phyloP scores from a whole-genome alignment of 768 basidiomycete genomes.

The Boletus rubroflammeus region DNA sequence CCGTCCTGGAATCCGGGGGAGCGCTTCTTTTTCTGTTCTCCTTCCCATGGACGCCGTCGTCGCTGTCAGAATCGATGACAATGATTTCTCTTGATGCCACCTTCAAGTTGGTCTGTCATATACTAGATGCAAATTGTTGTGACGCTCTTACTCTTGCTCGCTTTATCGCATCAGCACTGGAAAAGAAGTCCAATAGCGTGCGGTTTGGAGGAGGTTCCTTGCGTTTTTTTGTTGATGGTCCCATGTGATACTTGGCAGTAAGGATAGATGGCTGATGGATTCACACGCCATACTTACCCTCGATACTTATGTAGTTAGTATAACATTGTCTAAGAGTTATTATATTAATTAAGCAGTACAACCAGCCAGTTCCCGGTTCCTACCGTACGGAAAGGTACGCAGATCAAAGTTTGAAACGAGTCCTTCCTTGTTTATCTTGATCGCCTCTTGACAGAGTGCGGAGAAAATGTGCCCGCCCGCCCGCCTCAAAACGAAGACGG shows the following conservation, averaged over 20 bases:
- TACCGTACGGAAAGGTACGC: not conserved
- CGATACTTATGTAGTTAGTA: not conserved
- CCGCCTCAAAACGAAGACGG: not conserved
- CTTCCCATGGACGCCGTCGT: constrained; percentile 23
- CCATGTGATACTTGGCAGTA: constrained; percentile 28
- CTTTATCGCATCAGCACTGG: constrained; percentile 20
- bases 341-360: too few relatives aligned
- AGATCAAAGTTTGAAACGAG: not conserved
- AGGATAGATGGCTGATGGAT: not conserved
- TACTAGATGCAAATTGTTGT: not conserved
- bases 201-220: constrained; percentile 29
- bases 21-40: not conserved
- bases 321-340: too few relatives aligned
- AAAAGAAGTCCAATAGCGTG: constrained; percentile 49
- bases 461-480: not conserved
- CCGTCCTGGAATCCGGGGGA: not conserved
- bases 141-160: constrained; percentile 15
- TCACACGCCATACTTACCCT: not conserved
- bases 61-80: constrained; percentile 62
- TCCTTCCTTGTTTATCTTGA: not conserved
- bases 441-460: not conserved
- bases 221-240: constrained; percentile 36
- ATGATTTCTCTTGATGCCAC: constrained; percentile 42
- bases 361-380: not conserved
- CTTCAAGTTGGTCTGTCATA: not conserved